Evolutionary conservation across 108 stramenopile species (phyloP).

Genomic region (Phaeodactylum tricornutum): DNA sequence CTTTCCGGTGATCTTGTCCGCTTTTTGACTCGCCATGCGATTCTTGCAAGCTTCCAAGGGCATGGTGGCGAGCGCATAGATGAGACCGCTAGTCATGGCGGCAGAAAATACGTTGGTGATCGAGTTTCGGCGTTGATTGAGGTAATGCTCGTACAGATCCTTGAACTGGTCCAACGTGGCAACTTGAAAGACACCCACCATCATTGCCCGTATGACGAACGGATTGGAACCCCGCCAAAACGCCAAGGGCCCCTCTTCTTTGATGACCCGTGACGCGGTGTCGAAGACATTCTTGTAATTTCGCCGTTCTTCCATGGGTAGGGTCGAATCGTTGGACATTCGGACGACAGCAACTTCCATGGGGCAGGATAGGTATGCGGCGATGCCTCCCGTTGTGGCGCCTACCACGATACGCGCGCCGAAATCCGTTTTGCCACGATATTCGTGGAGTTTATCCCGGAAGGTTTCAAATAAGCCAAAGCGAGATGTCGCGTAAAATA

Average conservation of each 20-base stretch:
- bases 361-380: conserved; percentile 85
- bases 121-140: conserved; percentile 67
- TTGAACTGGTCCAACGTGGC: conserved; percentile 93
- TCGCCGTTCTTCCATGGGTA: conserved; percentile 68
- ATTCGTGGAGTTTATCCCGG: conserved; percentile 76
- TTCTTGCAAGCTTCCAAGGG: conserved; percentile 91
- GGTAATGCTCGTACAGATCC: conserved; percentile 46
- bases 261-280: conserved; percentile 55
- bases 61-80: conserved; percentile 91
- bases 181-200: conserved; percentile 91
- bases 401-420: conserved; percentile 72
- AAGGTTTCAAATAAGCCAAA: conserved; percentile 89
- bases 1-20: conserved; percentile 56
- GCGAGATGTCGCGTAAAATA: conserved; percentile 84
- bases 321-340: conserved; percentile 82
- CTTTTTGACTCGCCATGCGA: conserved; percentile 88
- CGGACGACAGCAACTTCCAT: conserved; percentile 91
- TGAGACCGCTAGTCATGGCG: conserved; percentile 88
- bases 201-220: conserved; percentile 84
- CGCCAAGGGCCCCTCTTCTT: conserved; percentile 77
- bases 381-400: conserved; percentile 77
- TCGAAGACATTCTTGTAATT: conserved; percentile 80
- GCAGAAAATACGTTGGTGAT: conserved; percentile 83
- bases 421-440: conserved; percentile 84
- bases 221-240: conserved; percentile 89